phyloP scores from a whole-genome alignment of 768 basidiomycete genomes.

The Tulasnella sp. region DNA sequence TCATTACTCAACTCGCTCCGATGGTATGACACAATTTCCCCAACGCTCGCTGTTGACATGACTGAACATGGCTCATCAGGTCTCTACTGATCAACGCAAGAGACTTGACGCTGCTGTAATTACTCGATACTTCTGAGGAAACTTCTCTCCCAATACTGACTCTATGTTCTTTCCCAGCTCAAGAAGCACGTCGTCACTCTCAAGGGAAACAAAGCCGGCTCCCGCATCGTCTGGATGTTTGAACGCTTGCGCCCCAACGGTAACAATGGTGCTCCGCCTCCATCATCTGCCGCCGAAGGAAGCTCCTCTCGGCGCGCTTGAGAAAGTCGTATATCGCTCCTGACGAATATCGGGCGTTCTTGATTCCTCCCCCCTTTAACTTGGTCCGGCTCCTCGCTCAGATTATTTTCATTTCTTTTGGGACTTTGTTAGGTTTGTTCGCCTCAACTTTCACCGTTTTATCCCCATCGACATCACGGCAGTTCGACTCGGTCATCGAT shows the following conservation, averaged over 20 bases:
- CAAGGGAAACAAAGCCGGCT: conserved; percentile 87
- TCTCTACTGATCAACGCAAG: conserved; percentile 81
- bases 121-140: not conserved
- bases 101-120: conserved; percentile 65
- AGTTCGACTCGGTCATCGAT: not conserved
- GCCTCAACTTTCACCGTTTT: not conserved
- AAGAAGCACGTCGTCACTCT: conserved; percentile 83
- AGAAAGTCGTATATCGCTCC: not conserved
- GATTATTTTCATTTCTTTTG: not conserved
- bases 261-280: not conserved
- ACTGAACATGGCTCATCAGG: conserved; percentile 42
- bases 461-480: not conserved
- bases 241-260: conserved; percentile 23
- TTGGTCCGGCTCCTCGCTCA: not conserved
- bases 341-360: not conserved
- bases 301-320: not conserved
- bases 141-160: not conserved
- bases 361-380: not conserved
- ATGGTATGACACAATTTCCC: conserved; percentile 46
- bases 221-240: conserved; percentile 89
- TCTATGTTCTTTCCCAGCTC: conserved; percentile 40
- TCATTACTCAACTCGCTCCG: conserved; percentile 77
- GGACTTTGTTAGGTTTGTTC: not conserved
- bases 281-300: not conserved
- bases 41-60: not conserved